These are phyloP conservation scores for Lagerstroemia speciosa DNA, from an alignment of 345 rosid species.

Conservation along the genomic window DNA sequence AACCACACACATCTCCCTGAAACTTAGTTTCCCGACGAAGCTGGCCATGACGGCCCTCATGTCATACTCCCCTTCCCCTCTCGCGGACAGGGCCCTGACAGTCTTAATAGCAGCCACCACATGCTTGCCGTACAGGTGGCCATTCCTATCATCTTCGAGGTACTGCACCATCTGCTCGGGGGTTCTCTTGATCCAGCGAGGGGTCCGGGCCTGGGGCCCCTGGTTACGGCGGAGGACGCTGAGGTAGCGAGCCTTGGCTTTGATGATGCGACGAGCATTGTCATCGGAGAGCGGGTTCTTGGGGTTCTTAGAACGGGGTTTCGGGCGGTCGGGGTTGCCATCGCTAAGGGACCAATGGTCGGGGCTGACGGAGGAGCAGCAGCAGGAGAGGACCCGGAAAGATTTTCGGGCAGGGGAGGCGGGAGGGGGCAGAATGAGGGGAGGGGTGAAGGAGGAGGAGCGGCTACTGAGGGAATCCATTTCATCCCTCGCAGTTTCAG, in stretches of 20 bases:
- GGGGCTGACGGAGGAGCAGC: constrained; percentile 35
- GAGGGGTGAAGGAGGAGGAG: constrained; percentile 21
- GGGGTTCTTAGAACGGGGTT: constrained; percentile 52
- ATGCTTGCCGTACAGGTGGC: constrained; percentile 70
- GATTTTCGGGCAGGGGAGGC: not conserved
- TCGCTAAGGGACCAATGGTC: constrained; percentile 89
- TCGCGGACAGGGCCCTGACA: constrained; percentile 46
- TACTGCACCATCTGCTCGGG: constrained; percentile 91
- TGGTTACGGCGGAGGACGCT: constrained; percentile 66
- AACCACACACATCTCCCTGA: constrained; percentile 88
- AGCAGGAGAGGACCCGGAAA: constrained; percentile 15
- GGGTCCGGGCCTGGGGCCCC: constrained; percentile 62
- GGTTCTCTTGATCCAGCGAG: constrained; percentile 76
- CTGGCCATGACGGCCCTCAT: constrained; percentile 66
- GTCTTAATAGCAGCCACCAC: constrained; percentile 78
- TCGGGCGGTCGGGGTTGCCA: constrained; percentile 51
- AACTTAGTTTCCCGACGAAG: constrained; percentile 67
- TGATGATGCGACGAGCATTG: constrained; percentile 78
- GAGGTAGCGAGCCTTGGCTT: constrained; percentile 57
- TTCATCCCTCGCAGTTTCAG: not conserved
- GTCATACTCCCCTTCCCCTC: constrained; percentile 38
- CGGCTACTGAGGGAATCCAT: constrained; percentile 5
- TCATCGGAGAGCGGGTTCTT: constrained; percentile 69
- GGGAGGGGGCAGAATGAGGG: constrained; percentile 18
- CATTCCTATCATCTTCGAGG: constrained; percentile 62